Evolutionary conservation across 495 filamentous ascomycete genomes (phyloP).

Genomic region (Aspergillus egyptiacus): DNA sequence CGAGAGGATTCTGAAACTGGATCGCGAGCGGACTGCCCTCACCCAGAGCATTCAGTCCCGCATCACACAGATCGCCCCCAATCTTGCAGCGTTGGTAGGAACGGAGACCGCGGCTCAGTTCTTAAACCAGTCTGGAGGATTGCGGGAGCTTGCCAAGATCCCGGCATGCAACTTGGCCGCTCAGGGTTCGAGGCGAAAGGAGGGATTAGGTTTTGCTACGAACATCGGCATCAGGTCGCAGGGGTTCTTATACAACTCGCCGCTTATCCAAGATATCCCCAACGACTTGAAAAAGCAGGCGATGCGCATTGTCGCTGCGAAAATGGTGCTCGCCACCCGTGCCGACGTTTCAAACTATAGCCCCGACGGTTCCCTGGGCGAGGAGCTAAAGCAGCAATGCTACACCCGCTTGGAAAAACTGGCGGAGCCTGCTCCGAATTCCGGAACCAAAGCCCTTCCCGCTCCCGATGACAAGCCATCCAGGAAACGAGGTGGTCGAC

Average conservation of each 20-base stretch:
- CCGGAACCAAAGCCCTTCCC: slow-evolving; percentile 79
- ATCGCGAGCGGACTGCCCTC: slow-evolving; percentile 78
- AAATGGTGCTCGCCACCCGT: slow-evolving; percentile 85
- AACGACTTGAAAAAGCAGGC: slow-evolving; percentile 87
- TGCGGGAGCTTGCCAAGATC: slow-evolving; percentile 82
- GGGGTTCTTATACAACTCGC: slow-evolving; percentile 88
- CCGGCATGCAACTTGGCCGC: slow-evolving; percentile 89
- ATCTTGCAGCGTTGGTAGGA: slow-evolving; percentile 86
- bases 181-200: slow-evolving; percentile 80
- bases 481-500: slow-evolving; percentile 84
- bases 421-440: slow-evolving; percentile 87
- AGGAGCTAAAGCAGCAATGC: slow-evolving; percentile 77
- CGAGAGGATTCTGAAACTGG: slow-evolving; percentile 78
- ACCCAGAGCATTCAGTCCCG: slow-evolving; percentile 96
- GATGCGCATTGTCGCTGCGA: slow-evolving; percentile 90
- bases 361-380: slow-evolving; percentile 75
- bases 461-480: slow-evolving; percentile 94
- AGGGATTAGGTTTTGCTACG: slow-evolving; percentile 80
- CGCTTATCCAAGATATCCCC: slow-evolving; percentile 76
- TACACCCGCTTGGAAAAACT: slow-evolving; percentile 88
- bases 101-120: slow-evolving; percentile 94
- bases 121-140: slow-evolving; percentile 85
- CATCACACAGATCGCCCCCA: slow-evolving; percentile 94
- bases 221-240: slow-evolving; percentile 89
- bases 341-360: slow-evolving; percentile 81